A percentile compares a stretch with the other conserved stretches of the same genome.
phyloP scores from a whole-genome alignment of 805 yeast genomes.

The Candida boleticola region DNA sequence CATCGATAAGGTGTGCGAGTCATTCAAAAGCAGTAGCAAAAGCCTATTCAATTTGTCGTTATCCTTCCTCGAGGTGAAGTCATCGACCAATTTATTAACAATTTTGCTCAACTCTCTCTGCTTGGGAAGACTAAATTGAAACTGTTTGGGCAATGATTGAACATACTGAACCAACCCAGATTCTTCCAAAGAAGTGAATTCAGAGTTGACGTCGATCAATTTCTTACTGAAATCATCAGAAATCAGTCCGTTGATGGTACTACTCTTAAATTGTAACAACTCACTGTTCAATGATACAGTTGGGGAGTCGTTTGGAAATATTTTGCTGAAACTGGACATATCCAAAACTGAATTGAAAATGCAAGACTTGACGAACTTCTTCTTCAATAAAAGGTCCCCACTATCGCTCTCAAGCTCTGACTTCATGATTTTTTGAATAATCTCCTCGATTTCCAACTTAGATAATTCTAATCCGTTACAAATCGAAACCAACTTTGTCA shows the following conservation, averaged over 20 bases:
- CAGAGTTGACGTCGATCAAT: conserved; percentile 31
- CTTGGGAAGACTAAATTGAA: conserved; percentile 21
- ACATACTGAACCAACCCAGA: conserved; percentile 32
- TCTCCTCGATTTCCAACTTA: not conserved
- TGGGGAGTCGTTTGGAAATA: conserved; percentile 25
- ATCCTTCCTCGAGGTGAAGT: conserved; percentile 23
- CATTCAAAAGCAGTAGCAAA: conserved; percentile 48
- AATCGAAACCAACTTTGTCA: conserved; percentile 18
- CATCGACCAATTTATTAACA: conserved; percentile 19
- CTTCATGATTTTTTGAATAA: not conserved
- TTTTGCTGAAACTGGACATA: conserved; percentile 20
- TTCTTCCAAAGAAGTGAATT: conserved; percentile 41
- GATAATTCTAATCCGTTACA: not conserved
- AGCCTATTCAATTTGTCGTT: conserved; percentile 42
- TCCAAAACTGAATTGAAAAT: conserved; percentile 27
- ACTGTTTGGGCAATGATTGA: conserved; percentile 15
- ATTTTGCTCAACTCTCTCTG: conserved; percentile 24
- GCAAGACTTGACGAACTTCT: conserved; percentile 29
- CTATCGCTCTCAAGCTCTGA: not conserved
- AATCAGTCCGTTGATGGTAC: conserved; percentile 14
- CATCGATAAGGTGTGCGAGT: conserved; percentile 36
- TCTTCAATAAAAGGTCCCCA: conserved; percentile 9
- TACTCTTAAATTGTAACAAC: conserved; percentile 20
- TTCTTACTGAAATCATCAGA: conserved; percentile 26
- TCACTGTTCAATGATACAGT: conserved; percentile 22